Base-by-base conservation (phyloP, 345 rosid species). In the Gossypium sturtianum region DNA sequence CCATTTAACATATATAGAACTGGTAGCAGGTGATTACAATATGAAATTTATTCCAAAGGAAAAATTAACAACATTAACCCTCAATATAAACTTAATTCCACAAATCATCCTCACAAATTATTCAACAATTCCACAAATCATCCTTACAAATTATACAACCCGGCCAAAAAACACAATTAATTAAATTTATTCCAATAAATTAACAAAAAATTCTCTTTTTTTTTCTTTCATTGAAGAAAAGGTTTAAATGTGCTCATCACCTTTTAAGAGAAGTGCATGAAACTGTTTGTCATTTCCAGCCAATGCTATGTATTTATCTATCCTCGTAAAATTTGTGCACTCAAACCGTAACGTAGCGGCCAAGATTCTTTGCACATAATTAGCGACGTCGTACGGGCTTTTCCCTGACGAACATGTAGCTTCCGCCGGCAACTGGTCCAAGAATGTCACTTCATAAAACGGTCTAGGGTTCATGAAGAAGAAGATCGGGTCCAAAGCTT, bases 401-500 rank as follows among this genome's bases (percentile, higher is more conserved):
- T 90, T 94, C 47, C 98, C 98, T 0, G 98, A 84, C 4, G 94
- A 90, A 58, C 97, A 94, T 1, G 98, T 94, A 0, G 91, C 92
- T 76, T 94, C 97, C n/a, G 34, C 79, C 12, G 93, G 97, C 25
- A 94, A 74, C 77, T 92, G 93, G 80, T 85, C 90, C 84, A 94
- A 81, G 85, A 94, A 94, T 22, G 98, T 94, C 13, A 90, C 94
- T 80, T 94, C 97, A 67, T 94, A 90, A 43, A 89, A 75, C 7
- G 97, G 97, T 67, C 97, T 85, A 9, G 98, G 98, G 84, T 94
- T 94, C 97, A 92, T 94, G 83, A 89, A 89, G 88, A 90, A 92
- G 84, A 92, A 92, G 7, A 94, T 84, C 0, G 97, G 94, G 66
- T 94, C 98, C 80, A 94, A 70, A 5, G 86, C 97, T 38, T 94